These are phyloP conservation scores for Mortierella alpina DNA, from an alignment of 192 early-diverging fungal species.

Conservation along the genomic window DNA sequence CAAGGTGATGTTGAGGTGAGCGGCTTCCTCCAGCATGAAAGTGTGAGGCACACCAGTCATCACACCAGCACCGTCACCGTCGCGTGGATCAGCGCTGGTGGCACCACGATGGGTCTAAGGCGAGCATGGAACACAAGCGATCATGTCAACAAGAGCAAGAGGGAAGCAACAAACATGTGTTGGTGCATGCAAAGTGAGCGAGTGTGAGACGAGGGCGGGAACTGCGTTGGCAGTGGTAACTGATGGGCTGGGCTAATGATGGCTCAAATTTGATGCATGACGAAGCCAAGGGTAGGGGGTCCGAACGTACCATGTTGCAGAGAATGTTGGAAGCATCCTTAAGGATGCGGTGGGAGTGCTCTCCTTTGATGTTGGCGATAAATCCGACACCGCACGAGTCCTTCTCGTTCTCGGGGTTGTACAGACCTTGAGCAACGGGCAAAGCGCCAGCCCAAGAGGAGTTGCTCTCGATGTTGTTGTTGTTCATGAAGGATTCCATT, in stretches of 20 bases:
- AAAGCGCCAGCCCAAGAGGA: constrained; percentile 85
- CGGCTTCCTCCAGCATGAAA: constrained; percentile 77
- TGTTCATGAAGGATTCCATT: constrained; percentile 52
- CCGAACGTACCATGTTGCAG: constrained; percentile 87
- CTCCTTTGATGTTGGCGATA: constrained; percentile 93
- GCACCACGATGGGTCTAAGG: constrained; percentile 91
- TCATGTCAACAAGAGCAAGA: not conserved
- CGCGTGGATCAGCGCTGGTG: constrained; percentile 90
- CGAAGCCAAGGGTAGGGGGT: not conserved
- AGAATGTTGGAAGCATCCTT: constrained; percentile 90
- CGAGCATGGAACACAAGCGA: not conserved
- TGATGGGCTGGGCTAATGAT: not conserved
- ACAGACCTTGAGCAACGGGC: constrained; percentile 88
- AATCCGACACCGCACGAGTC: constrained; percentile 99
- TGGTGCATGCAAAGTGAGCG: constrained; percentile 1
- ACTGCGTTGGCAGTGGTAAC: constrained; percentile 1
- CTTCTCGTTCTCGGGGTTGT: constrained; percentile 89
- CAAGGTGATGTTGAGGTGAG: constrained; percentile 69
- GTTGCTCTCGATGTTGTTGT: constrained; percentile 57
- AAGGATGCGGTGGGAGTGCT: constrained; percentile 84
- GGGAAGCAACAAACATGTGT: constrained; percentile 5
- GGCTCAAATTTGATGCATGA: not conserved
- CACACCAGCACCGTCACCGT: constrained; percentile 99
- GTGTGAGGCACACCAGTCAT: constrained; percentile 96
- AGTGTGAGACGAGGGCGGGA: not conserved